A percentile compares a stretch with the other conserved stretches of the same genome.
phyloP scores from a whole-genome alignment of 805 yeast species.

The Blastobotrys mokoenaii region DNA sequence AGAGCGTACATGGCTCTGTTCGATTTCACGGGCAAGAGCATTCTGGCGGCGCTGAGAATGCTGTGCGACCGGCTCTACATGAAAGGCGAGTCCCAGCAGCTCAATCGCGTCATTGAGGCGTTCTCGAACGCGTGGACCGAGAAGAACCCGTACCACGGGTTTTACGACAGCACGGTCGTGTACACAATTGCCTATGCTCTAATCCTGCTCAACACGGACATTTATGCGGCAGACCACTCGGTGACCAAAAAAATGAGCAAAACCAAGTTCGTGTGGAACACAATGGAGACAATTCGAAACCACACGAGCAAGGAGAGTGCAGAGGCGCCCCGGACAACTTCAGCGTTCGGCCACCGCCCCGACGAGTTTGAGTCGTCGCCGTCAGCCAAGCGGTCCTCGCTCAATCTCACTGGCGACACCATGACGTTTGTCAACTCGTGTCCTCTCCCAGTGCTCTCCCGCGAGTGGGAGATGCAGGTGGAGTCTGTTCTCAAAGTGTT shows the following conservation, averaged over 20 bases:
- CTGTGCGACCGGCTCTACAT: slow-evolving; percentile 62
- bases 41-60: slow-evolving; percentile 48
- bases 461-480: slow-evolving; percentile 20
- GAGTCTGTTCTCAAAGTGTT: slow-evolving; percentile 18
- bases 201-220: slow-evolving; percentile 66
- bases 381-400: slow-evolving; percentile 1
- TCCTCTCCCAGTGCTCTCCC: slow-evolving; percentile 9
- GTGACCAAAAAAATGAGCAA: slow-evolving; percentile 28
- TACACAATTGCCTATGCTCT: slow-evolving; percentile 67
- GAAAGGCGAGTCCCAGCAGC: slow-evolving; percentile 75
- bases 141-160: slow-evolving; percentile 40
- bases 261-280: slow-evolving; percentile 43
- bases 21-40: slow-evolving; percentile 39
- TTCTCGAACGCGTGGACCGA: slow-evolving; percentile 57
- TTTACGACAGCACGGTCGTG: slow-evolving; percentile 46
- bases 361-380: background rate
- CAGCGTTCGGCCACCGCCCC: background rate
- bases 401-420: slow-evolving; percentile 9
- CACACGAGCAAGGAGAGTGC: background rate
- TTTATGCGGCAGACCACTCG: slow-evolving; percentile 45
- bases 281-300: slow-evolving; percentile 36
- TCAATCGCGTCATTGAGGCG: slow-evolving; percentile 62
- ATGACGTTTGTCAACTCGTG: slow-evolving; percentile 11
- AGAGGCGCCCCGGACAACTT: background rate
- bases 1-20: slow-evolving; percentile 32